These are phyloP conservation scores for Colletotrichum sp. DNA, from an alignment of 2,329 filamentous ascomycete genomes.

Conservation along the genomic window DNA sequence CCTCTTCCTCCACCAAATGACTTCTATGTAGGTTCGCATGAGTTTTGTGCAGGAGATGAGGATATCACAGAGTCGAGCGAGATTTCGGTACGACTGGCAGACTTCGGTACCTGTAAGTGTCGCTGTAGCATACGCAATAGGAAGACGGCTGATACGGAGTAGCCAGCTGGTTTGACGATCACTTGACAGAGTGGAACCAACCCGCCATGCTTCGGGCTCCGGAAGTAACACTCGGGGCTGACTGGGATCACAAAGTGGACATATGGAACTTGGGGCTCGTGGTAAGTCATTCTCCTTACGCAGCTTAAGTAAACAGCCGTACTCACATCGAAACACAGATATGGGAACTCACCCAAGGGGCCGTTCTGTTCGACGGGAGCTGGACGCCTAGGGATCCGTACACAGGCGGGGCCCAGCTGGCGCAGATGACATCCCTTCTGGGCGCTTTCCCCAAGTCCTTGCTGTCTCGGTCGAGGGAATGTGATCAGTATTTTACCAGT, in stretches of 20 bases:
- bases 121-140: not conserved
- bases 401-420: not conserved
- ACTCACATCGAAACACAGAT: not conserved
- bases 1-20: not conserved
- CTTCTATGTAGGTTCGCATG: not conserved
- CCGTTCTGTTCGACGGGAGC: not conserved
- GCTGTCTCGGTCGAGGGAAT: not conserved
- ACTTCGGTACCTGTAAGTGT: not conserved
- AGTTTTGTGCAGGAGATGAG: not conserved
- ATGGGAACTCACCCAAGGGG: not conserved
- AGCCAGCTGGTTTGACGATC: not conserved
- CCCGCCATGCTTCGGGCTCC: not conserved
- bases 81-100: not conserved
- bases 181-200: not conserved
- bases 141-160: not conserved
- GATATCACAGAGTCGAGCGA: not conserved
- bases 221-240: not conserved
- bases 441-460: not conserved
- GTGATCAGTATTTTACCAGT: not conserved
- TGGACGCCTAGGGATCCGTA: not conserved
- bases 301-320: fast-evolving
- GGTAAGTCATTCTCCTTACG: fast-evolving
- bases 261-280: not conserved
- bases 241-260: not conserved
- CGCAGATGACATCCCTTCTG: not conserved